Base-by-base conservation (phyloP, 1,139 yeast genomes). In the Nakaseomyces sp. region DNA sequence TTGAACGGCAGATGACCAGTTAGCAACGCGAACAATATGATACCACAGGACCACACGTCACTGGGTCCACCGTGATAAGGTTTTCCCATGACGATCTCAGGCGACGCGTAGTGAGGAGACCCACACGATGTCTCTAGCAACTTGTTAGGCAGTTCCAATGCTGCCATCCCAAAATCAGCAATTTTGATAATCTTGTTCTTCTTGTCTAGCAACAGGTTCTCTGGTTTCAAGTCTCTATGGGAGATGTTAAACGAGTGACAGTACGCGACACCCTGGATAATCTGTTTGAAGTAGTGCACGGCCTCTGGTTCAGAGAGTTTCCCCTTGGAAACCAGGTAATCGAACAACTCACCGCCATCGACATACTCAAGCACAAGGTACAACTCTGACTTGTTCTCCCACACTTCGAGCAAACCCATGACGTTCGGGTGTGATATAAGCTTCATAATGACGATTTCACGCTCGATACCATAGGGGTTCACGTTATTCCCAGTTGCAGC, bases 151-250 rank as follows among this genome's bases (percentile, higher is more conserved):
- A 81, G 73, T 62, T 83, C 89, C 50, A 83, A 67, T 20, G 93
- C 91, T 20, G 93, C 93, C 93, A 83, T 83, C 42, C 93, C 94
- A 57, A 83, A 83, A 64, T 83, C 94, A 6, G 93, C 94, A 53
- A 83, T 76, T 57, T 83, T 83, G 43, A 83, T 83, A 52, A 78
- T 79, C 45, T 77, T 71, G 44, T 77, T 71, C 44, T 57, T 61
- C 38, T 76, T 75, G 61, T 83, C 91, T 31, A 83, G 65, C 46
- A 83, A 63, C 47, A 83, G 68, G 62, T 83, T 83, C 58, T 83
- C 94, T 7, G 91, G 91, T 60, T 83, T 83, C 58, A 83, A 70
- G 64, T 83, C 94, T 58, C 94, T 73, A 58, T 83, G 93, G 55
- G 89, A 81, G 49, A 83, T 83, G 44, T 86, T 86, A 50, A 82